Conservation (phyloP, 345 rosid species). For the Kandelia obovata region DNA sequence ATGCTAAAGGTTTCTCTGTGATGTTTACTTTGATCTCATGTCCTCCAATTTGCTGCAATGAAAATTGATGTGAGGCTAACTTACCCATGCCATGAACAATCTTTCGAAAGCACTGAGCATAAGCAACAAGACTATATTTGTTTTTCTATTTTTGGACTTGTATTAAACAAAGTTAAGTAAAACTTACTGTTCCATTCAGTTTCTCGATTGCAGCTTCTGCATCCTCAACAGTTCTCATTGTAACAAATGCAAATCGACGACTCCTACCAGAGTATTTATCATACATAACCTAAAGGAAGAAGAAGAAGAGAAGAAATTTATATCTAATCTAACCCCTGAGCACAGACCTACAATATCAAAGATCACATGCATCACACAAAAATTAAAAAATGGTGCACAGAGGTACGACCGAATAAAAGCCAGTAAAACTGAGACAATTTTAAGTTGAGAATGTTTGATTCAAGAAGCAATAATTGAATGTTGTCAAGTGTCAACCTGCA, state of each 20-base stretch:
- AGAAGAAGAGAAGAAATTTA: background rate
- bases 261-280: constrained; percentile 76
- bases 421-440: too few species aligned
- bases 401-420: background rate
- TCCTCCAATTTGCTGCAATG: constrained; percentile 63
- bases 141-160: background rate
- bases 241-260: constrained; percentile 83
- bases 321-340: background rate
- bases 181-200: constrained; percentile 69
- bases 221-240: constrained; percentile 81
- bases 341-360: background rate
- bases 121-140: background rate
- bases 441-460: too few species aligned
- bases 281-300: constrained; percentile 60
- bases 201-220: constrained; percentile 76
- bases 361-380: too few species aligned
- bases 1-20: constrained; percentile 63
- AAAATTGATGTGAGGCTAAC: constrained; percentile 1
- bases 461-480: too few species aligned
- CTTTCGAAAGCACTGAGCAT: background rate
- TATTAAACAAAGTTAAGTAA: background rate
- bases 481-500: too few species aligned
- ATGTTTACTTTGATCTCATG: constrained; percentile 82
- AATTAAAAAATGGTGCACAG: too few species aligned
- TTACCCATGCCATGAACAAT: background rate